Conservation (phyloP, 306 rosid species). For the Astragalus membranaceus region DNA sequence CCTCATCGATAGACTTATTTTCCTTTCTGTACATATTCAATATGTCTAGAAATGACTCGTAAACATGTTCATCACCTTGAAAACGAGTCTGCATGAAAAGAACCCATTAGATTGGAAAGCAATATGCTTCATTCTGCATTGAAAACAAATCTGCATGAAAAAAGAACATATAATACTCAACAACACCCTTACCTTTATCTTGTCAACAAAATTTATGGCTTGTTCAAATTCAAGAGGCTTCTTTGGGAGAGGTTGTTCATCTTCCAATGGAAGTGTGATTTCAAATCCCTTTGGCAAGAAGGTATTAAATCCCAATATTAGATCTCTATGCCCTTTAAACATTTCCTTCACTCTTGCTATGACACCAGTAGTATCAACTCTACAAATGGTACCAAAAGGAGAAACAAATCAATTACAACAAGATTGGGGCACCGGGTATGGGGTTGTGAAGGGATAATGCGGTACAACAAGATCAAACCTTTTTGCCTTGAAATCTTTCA, state of each 20-base stretch:
- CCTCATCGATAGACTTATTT: conserved; percentile 63
- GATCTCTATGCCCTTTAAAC: conserved; percentile 77
- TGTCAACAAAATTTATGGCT: conserved; percentile 86
- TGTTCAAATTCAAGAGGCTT: conserved; percentile 90
- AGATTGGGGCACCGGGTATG: background rate
- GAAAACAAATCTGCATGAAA: background rate
- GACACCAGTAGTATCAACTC: conserved; percentile 81
- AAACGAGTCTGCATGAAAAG: conserved; percentile 68
- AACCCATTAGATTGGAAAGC: conserved; percentile 17
- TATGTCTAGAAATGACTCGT: conserved; percentile 81
- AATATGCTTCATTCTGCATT: conserved; percentile 10
- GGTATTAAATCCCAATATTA: conserved; percentile 86
- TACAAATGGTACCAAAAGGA: conserved; percentile 34
- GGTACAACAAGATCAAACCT: conserved; percentile 40
- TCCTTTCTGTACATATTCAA: conserved; percentile 87
- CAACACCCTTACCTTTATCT: conserved; percentile 52
- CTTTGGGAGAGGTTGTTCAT: conserved; percentile 62
- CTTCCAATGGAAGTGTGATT: conserved; percentile 68
- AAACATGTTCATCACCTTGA: conserved; percentile 76
- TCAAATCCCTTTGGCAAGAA: conserved; percentile 92
- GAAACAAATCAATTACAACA: conserved; percentile 16
- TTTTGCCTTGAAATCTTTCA: conserved; percentile 94
- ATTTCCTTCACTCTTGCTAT: conserved; percentile 83
- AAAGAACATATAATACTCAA: background rate
- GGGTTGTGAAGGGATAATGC: background rate